These are phyloP conservation scores for Takakia lepidozioides DNA, from an alignment of 225 moss, liverwort and hornwort genomes.

Conservation along the genomic window DNA sequence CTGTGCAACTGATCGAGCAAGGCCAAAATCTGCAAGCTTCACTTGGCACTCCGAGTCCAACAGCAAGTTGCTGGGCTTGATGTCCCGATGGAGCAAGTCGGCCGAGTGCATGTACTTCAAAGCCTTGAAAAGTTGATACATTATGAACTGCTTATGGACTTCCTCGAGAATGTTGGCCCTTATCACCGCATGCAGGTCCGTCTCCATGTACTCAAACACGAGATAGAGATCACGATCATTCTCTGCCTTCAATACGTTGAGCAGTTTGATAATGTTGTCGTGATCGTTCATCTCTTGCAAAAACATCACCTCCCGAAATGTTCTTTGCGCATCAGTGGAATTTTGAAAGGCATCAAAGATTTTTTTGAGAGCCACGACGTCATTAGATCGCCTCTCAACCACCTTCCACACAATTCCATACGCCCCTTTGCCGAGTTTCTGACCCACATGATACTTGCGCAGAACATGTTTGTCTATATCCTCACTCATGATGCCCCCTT, in stretches of 20 bases:
- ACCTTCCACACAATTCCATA: constrained; percentile 99
- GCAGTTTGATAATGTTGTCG: constrained; percentile 88
- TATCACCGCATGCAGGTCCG: constrained; percentile 91
- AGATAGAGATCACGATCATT: constrained; percentile 96
- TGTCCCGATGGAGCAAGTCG: constrained; percentile 86
- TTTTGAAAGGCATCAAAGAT: constrained; percentile 99
- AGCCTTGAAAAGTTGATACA: constrained; percentile 95
- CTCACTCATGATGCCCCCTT: constrained; percentile 28
- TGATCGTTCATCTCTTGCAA: constrained; percentile 98
- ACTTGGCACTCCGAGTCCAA: constrained; percentile 94
- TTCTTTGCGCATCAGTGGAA: constrained; percentile 95
- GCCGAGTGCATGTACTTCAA: constrained; percentile 96
- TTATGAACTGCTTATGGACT: constrained; percentile 96
- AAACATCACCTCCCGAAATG: constrained; percentile 98
- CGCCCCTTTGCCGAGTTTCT: constrained; percentile 61
- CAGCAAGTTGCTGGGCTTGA: constrained; percentile 94
- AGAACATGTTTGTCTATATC: constrained; percentile 49
- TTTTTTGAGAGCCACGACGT: constrained; percentile 89
- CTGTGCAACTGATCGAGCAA: constrained; percentile 95
- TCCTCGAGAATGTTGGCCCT: constrained; percentile 96
- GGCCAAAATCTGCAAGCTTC: constrained; percentile 92
- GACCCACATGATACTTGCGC: constrained; percentile 42
- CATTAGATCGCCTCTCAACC: constrained; percentile 70
- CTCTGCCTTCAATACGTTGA: constrained; percentile 89
- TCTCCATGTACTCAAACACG: constrained; percentile 97